Evolutionary conservation across 2,329 filamentous ascomycete species (phyloP).

Genomic region (Scedosporium apiospermum): DNA sequence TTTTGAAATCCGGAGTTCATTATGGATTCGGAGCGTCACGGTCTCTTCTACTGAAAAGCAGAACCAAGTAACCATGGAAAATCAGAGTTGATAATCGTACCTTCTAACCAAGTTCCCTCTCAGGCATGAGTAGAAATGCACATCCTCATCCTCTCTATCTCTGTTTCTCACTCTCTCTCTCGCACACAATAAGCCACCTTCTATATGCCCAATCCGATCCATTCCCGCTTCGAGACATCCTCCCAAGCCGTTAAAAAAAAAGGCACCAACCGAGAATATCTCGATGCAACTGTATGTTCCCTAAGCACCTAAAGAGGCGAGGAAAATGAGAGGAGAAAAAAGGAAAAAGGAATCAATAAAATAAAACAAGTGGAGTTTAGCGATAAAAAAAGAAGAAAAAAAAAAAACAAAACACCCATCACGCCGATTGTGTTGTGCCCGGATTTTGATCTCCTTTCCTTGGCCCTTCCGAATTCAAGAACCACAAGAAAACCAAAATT

Average conservation of each 20-base stretch:
- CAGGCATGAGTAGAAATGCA: too few relatives aligned
- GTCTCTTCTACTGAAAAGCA: too few relatives aligned
- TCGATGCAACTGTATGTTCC: neutral
- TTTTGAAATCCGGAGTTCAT: too few relatives aligned
- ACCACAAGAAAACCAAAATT: neutral
- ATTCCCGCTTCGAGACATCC: neutral
- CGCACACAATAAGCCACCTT: neutral
- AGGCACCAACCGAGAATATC: neutral
- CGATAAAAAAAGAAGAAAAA: neutral
- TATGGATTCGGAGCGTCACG: too few relatives aligned
- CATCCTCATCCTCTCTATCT: too few relatives aligned
- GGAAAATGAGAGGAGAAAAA: neutral
- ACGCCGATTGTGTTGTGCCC: neutral
- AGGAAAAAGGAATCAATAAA: neutral
- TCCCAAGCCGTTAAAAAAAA: neutral
- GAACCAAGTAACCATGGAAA: neutral
- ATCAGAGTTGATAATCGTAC: neutral
- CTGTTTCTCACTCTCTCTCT: too few relatives aligned
- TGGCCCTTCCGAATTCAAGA: neutral
- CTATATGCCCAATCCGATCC: neutral
- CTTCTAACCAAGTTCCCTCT: too few relatives aligned
- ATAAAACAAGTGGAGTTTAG: neutral
- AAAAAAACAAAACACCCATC: too few relatives aligned
- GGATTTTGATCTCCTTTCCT: neutral
- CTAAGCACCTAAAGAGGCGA: neutral